phyloP scores from a whole-genome alignment of 345 rosid species.

The Cardiospermum halicacabum region DNA sequence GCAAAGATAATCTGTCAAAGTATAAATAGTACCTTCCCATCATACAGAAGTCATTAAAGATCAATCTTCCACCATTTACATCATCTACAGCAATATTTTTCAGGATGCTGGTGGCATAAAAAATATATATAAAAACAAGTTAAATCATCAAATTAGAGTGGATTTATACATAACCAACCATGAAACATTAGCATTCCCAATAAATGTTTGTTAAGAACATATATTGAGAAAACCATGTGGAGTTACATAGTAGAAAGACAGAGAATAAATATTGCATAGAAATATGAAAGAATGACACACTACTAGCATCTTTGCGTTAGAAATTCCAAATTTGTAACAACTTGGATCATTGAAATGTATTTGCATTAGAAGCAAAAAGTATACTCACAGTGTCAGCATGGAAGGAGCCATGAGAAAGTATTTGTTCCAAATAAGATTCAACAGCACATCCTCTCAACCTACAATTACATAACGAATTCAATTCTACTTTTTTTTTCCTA shows the following conservation, averaged over 20 bases:
- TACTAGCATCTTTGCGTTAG: no score
- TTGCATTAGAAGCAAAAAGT: neutral
- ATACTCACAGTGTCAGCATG: conserved; percentile 97
- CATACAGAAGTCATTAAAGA: conserved; percentile 98
- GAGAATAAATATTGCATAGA: no score
- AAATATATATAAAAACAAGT: neutral
- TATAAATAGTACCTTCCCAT: conserved; percentile 82
- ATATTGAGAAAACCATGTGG: neutral
- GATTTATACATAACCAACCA: conserved; percentile 3
- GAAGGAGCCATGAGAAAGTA: conserved; percentile 95
- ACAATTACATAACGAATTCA: conserved; percentile 16
- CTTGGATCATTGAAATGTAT: neutral
- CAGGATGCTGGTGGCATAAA: conserved; percentile 70
- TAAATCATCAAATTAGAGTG: conserved; percentile 2
- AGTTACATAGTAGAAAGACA: neutral
- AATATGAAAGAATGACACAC: no score
- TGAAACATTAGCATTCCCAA: conserved; percentile 8
- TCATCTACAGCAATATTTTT: conserved; percentile 98
- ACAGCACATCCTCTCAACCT: conserved; percentile 95
- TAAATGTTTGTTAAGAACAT: neutral
- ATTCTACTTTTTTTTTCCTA: no score
- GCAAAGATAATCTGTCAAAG: conserved; percentile 4
- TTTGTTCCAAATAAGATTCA: conserved; percentile 98
- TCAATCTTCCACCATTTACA: conserved; percentile 94
- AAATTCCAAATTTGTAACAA: neutral